Evolutionary conservation across 192 early-diverging fungal species (phyloP).

Genomic region (Coemansia sp.): DNA sequence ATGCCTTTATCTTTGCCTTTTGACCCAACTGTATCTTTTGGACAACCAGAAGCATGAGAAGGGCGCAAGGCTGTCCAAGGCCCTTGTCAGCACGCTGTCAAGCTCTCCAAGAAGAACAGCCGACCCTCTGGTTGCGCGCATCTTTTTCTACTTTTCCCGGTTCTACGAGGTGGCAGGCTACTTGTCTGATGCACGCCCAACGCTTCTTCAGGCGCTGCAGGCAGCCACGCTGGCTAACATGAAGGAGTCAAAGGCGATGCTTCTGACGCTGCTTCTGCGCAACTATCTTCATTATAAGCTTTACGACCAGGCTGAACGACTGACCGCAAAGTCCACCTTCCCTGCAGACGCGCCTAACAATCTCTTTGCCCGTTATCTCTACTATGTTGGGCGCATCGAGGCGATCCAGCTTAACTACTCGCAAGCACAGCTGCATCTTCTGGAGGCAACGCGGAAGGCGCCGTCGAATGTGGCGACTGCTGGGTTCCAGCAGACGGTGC

Average conservation of each 20-base stretch:
- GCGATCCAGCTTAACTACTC: constrained; percentile 99
- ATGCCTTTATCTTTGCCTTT: constrained; percentile 79
- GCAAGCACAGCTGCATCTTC: constrained; percentile 78
- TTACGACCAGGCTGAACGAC: constrained; percentile 97
- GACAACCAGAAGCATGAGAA: constrained; percentile 72
- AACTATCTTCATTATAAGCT: constrained; percentile 94
- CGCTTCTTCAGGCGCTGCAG: constrained; percentile 79
- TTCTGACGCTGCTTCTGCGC: constrained; percentile 88
- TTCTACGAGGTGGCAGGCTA: constrained; percentile 79
- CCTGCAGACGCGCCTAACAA: constrained; percentile 90
- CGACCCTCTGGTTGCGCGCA: constrained; percentile 84
- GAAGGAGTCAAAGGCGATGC: constrained; percentile 81
- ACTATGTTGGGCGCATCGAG: constrained; percentile 94
- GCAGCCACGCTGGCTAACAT: constrained; percentile 90
- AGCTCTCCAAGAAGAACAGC: constrained; percentile 82
- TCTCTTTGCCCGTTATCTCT: constrained; percentile 92
- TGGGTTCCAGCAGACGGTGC: constrained; percentile 93
- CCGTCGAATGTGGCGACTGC: constrained; percentile 82
- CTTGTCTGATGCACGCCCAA: constrained; percentile 74
- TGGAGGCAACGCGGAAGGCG: constrained; percentile 95
- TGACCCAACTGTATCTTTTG: constrained; percentile 79
- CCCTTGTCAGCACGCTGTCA: constrained; percentile 64
- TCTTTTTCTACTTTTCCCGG: constrained; percentile 93
- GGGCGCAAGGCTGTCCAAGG: constrained; percentile 68
- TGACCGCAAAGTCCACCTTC: constrained; percentile 89